Percentiles rank a stretch among this genome's conserved stretches.
Evolutionary conservation across 192 early-diverging fungal genomes (phyloP).

Genomic region (Linnemannia elongata): DNA sequence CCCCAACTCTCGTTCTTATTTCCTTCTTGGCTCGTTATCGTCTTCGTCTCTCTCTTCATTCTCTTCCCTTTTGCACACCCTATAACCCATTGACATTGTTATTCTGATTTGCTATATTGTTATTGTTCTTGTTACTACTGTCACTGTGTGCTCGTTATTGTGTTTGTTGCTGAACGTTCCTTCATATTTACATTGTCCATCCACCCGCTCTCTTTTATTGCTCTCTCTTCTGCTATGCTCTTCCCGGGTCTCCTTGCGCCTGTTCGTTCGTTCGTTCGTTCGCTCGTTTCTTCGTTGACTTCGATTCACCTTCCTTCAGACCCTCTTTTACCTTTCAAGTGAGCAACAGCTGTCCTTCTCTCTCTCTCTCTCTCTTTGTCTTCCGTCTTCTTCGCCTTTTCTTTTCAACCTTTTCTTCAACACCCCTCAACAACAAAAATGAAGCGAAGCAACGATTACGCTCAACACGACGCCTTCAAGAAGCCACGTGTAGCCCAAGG

Average conservation of each 20-base stretch:
- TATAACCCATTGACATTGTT: background rate
- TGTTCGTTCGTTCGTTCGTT: conserved; percentile 19
- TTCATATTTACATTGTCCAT: conserved; percentile 10
- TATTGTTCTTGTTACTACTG: background rate
- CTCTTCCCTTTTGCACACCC: background rate
- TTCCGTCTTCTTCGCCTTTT: background rate
- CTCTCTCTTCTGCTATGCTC: background rate
- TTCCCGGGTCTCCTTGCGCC: background rate
- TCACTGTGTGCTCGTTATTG: background rate
- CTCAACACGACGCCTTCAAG: conserved; percentile 67
- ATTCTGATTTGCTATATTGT: no score
- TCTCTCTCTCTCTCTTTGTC: background rate
- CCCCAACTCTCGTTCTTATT: background rate
- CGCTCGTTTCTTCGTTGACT: conserved; percentile 12
- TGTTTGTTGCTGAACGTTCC: background rate
- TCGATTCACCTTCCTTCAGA: background rate
- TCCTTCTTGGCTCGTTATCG: background rate
- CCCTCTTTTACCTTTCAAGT: background rate
- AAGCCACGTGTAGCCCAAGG: conserved; percentile 71
- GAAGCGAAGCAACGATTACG: conserved; percentile 76
- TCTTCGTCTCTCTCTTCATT: background rate
- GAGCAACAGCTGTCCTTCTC: no score
- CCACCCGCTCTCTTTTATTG: background rate
- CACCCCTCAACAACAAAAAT: conserved; percentile 38
- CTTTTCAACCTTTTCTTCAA: background rate